phyloP scores from a whole-genome alignment of 2,329 filamentous ascomycete genomes.

The Aspergillus fijiensis region DNA sequence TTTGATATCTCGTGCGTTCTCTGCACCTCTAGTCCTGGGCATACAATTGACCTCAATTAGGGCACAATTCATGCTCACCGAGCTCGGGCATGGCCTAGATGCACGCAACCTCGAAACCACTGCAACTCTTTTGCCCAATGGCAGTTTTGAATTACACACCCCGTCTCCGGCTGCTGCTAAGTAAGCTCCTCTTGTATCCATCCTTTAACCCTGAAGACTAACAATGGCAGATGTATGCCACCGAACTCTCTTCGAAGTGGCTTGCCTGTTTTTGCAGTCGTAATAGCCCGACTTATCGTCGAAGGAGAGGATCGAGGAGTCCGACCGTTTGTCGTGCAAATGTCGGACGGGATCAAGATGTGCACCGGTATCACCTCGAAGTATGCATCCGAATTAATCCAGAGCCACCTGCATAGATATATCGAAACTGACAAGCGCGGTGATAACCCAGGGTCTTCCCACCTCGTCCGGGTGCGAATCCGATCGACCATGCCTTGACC shows the following conservation, averaged over 20 bases:
- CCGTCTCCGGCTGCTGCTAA: not conserved
- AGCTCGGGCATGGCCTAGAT: slow-evolving; percentile 16
- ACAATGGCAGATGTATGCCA: slow-evolving; percentile 19
- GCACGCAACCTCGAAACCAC: slow-evolving; percentile 15
- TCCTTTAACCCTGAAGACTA: not conserved
- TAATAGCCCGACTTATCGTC: slow-evolving; percentile 19
- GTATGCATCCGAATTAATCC: not conserved
- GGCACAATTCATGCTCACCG: slow-evolving; percentile 15
- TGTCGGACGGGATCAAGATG: slow-evolving; percentile 19
- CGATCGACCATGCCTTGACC: slow-evolving; percentile 22
- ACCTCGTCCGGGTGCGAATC: slow-evolving; percentile 4
- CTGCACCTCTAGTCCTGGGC: not conserved
- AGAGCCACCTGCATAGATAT: too few relatives aligned
- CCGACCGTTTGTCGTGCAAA: slow-evolving; percentile 17
- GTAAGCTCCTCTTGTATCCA: not conserved
- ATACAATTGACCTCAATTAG: not conserved
- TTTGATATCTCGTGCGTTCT: slow-evolving; percentile 1
- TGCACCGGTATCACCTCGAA: not conserved
- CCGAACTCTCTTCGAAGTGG: slow-evolving; percentile 14
- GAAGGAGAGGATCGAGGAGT: slow-evolving; percentile 18
- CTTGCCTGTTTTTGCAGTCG: slow-evolving; percentile 15
- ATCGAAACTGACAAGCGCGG: not conserved
- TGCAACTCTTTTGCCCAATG: slow-evolving; percentile 9
- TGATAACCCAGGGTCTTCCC: slow-evolving; percentile 11
- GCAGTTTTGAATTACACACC: slow-evolving; percentile 5